These are phyloP conservation scores for Sisymbrium altissimum DNA, from an alignment of 345 rosid genomes.

Conservation along the genomic window DNA sequence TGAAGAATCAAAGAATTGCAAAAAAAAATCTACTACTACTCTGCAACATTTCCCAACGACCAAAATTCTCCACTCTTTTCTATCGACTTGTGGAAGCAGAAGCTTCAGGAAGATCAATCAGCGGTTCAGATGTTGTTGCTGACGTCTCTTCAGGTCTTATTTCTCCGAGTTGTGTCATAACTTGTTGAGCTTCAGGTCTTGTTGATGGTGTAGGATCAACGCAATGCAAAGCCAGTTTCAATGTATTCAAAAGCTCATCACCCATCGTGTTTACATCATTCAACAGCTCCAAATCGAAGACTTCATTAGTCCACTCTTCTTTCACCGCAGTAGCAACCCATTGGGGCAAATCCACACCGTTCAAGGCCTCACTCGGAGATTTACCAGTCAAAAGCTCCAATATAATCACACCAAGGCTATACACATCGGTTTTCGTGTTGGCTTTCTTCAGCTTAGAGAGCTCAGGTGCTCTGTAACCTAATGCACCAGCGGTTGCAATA, in stretches of 20 bases:
- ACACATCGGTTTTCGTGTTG: slow-evolving; percentile 73
- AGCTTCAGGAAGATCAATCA: slow-evolving; percentile 47
- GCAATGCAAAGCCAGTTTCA: slow-evolving; percentile 86
- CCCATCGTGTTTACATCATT: slow-evolving; percentile 61
- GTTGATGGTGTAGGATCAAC: slow-evolving; percentile 83
- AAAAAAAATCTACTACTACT: background rate
- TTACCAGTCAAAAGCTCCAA: slow-evolving; percentile 88
- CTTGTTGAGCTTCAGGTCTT: slow-evolving; percentile 74
- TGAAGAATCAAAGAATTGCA: slow-evolving; percentile 52
- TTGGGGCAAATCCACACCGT: slow-evolving; percentile 85
- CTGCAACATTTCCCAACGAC: background rate
- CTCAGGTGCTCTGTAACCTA: slow-evolving; percentile 92
- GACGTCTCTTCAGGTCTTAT: slow-evolving; percentile 53
- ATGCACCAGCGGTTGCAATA: slow-evolving; percentile 74
- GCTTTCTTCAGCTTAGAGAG: slow-evolving; percentile 83
- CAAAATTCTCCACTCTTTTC: slow-evolving; percentile 12
- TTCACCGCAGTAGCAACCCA: slow-evolving; percentile 96
- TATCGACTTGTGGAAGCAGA: slow-evolving; percentile 45
- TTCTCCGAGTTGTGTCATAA: slow-evolving; percentile 67
- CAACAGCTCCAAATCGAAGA: slow-evolving; percentile 82
- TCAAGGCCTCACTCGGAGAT: slow-evolving; percentile 73
- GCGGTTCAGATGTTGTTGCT: slow-evolving; percentile 29
- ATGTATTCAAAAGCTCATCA: slow-evolving; percentile 77
- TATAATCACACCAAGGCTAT: slow-evolving; percentile 81
- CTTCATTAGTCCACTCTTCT: slow-evolving; percentile 95